Base-by-base conservation (phyloP, 78 protist genomes). In the slime mould (Dictyostelium discoideum) region DNA sequence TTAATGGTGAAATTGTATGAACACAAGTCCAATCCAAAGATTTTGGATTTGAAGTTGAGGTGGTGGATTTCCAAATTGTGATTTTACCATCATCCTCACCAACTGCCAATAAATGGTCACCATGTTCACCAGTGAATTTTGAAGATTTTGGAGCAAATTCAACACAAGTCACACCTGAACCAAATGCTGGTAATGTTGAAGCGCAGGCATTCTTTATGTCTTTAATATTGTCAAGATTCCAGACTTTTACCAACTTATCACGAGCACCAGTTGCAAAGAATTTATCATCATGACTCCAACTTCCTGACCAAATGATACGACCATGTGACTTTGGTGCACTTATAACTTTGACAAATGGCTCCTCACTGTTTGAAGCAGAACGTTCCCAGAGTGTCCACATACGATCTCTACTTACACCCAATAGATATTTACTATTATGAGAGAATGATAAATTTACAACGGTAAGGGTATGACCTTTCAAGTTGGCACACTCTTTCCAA, bases 81-180 rank as follows among this genome's bases (percentile, higher is more conserved):
- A 94, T 94, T 50, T 85, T 87, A n/a, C 97, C 97, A 39, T 94
- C 94, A 16, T 94, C 97, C 39, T 88, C 92, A 84, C 97, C 97
- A 16, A 94, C 97, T 0, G 97, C 92, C 46, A 94, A 40, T 29
- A 85, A 42, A 79, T 84, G 24, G 26, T 24, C 20, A 60, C 69
- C 69, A 14, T 60, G 69, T 26, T 94, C 82, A 16, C 40, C 48
- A 22, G 50, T 7, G n/a, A 44, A 24, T 20, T 63, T 16, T 14
- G 18, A 5, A 10, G 72, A 40, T 37, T 79, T 60, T 80, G 94
- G 94, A 48, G 94, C 72, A 57, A 87, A 94, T 76, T 84, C 92
- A 11, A 87, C 93, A 67, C 87, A 32, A n/a, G 97, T 94, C 44
- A 87, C 89, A 85, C 95, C 97, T 39, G 92, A 37, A 0, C 37